Conservation (phyloP, 495 filamentous ascomycete genomes). For the Pseudevernia furfuracea region DNA sequence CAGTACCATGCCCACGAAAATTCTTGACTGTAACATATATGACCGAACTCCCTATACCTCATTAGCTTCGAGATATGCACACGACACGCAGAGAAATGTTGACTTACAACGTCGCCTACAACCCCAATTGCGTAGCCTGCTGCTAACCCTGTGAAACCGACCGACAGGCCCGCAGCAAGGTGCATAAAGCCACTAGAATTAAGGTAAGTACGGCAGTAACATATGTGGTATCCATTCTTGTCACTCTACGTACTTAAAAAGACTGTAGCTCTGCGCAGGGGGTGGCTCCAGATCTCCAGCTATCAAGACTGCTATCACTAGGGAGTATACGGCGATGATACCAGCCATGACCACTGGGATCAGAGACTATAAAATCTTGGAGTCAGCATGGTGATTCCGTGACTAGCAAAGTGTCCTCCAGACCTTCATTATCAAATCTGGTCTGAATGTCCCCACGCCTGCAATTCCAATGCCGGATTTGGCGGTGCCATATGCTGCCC, state of each 20-base stretch:
- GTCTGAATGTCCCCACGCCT: slow-evolving; percentile 84
- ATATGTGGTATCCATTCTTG: background rate
- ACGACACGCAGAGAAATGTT: background rate
- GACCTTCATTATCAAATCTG: slow-evolving; percentile 98
- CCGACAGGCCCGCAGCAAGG: slow-evolving; percentile 80
- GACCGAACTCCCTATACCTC: slow-evolving; percentile 64
- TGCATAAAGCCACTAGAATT: slow-evolving; percentile 75
- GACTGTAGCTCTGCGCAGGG: slow-evolving; percentile 54
- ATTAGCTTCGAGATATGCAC: slow-evolving; percentile 27
- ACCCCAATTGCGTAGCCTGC: slow-evolving; percentile 95
- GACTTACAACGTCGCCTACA: slow-evolving; percentile 73
- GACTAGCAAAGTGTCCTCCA: slow-evolving; percentile 8
- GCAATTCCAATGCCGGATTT: slow-evolving; percentile 96
- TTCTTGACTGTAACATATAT: slow-evolving; percentile 90
- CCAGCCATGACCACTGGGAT: slow-evolving; percentile 99
- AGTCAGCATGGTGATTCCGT: slow-evolving; percentile 21
- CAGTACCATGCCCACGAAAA: slow-evolving; percentile 97
- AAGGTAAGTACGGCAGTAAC: slow-evolving; percentile 23
- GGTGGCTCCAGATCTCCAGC: slow-evolving; percentile 71
- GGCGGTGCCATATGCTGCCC: slow-evolving; percentile 94
- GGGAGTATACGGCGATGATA: slow-evolving; percentile 96
- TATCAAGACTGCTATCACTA: slow-evolving; percentile 93
- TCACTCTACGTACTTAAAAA: slow-evolving; percentile 63
- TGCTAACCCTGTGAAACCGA: slow-evolving; percentile 87
- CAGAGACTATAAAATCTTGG: slow-evolving; percentile 53